A percentile compares a stretch with the other conserved stretches of the same genome.
Evolutionary conservation across 2,329 filamentous ascomycete species (phyloP).

Genomic region (Fusarium sp.): DNA sequence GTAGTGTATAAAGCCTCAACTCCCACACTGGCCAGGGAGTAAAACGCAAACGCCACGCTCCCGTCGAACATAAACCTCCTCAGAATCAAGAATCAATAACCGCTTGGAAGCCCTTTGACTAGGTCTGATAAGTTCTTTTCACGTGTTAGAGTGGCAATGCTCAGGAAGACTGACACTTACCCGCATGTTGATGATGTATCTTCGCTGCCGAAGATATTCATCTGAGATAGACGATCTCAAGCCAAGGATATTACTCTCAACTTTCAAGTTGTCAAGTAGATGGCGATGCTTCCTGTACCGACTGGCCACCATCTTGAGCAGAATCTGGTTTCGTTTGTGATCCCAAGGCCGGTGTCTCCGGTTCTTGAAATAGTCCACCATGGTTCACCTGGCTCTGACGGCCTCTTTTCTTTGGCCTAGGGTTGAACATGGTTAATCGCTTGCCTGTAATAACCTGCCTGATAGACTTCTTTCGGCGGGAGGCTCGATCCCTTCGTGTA

Average conservation of each 20-base stretch:
- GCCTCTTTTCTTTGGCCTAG: not conserved
- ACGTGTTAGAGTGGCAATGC: not conserved
- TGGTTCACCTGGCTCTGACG: not conserved
- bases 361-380: not conserved
- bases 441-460: not conserved
- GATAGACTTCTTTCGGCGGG: not conserved
- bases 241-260: too few species aligned
- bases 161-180: not conserved
- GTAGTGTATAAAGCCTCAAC: not conserved
- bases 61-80: not conserved
- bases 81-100: not conserved
- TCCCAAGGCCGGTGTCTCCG: not conserved
- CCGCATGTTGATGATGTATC: not conserved
- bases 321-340: not conserved
- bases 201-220: not conserved
- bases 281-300: not conserved
- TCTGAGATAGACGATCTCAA: not conserved
- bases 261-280: not conserved
- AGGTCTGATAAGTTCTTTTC: not conserved
- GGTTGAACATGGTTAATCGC: not conserved
- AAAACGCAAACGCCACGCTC: not conserved
- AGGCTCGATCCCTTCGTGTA: not conserved
- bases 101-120: not conserved
- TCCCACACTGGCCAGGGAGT: not conserved
- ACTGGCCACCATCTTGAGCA: not conserved